Evolutionary conservation across 2,329 filamentous ascomycete genomes (phyloP).

Genomic region (Metarhizium sp.): DNA sequence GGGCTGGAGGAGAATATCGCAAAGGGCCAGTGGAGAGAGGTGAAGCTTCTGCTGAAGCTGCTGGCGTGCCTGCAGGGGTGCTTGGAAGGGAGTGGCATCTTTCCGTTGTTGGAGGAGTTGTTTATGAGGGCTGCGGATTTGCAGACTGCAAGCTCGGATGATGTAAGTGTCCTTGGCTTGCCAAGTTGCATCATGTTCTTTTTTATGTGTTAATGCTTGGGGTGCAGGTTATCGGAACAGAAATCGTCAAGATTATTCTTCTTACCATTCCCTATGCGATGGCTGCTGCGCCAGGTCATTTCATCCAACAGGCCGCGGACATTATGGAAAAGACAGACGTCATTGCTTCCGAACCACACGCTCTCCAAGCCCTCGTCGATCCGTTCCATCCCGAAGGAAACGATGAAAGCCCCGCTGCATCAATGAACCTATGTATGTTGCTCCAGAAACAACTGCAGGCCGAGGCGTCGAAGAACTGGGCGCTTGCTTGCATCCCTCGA

Average conservation of each 20-base stretch:
- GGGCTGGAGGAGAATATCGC: conserved; percentile 59
- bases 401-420: conserved; percentile 53
- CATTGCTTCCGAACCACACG: conserved; percentile 80
- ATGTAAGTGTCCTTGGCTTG: conserved; percentile 48
- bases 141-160: conserved; percentile 86
- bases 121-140: conserved; percentile 85
- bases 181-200: not conserved
- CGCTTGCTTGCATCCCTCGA: conserved; percentile 58
- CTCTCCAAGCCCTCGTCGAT: conserved; percentile 77
- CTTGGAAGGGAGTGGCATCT: conserved; percentile 76
- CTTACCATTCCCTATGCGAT: conserved; percentile 89
- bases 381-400: conserved; percentile 63
- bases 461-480: conserved; percentile 68
- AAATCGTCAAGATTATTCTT: conserved; percentile 93
- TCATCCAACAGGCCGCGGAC: conserved; percentile 63
- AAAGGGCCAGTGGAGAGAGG: conserved; percentile 74
- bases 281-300: conserved; percentile 59
- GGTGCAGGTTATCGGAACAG: conserved; percentile 57
- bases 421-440: conserved; percentile 63
- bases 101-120: conserved; percentile 78
- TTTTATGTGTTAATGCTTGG: conserved; percentile 6
- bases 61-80: conserved; percentile 76
- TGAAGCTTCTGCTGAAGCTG: conserved; percentile 85
- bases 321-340: conserved; percentile 92
- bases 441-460: conserved; percentile 77